These are phyloP conservation scores for Guadua angustifolia DNA, from an alignment of 176 grass and related monocot genomes.

Conservation along the genomic window DNA sequence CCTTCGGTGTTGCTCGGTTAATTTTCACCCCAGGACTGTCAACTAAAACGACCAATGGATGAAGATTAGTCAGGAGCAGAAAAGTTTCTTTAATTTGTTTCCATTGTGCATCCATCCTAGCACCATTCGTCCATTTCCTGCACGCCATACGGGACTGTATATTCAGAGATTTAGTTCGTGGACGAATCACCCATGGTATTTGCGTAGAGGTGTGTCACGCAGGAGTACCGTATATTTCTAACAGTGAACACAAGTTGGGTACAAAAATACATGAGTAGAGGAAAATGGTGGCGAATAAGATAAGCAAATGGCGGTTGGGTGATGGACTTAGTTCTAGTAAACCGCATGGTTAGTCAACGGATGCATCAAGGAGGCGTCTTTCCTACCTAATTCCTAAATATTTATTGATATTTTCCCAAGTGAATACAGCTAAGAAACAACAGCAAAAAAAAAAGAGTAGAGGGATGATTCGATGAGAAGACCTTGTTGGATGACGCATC, in stretches of 20 bases:
- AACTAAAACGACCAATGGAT: not conserved
- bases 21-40: not conserved
- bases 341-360: constrained; percentile 54
- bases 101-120: not conserved
- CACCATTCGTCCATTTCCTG: not conserved
- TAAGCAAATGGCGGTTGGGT: constrained; percentile 50
- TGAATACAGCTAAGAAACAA: constrained; percentile 45
- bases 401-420: constrained; percentile 17
- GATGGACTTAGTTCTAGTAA: constrained; percentile 45
- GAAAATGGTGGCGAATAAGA: constrained; percentile 21
- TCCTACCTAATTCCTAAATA: constrained; percentile 57
- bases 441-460: not conserved
- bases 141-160: not conserved
- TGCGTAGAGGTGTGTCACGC: not conserved
- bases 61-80: not conserved
- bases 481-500: constrained; percentile 39
- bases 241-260: constrained; percentile 17
- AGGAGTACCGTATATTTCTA: not conserved
- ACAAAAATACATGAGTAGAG: constrained; percentile 9
- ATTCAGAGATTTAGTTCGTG: not conserved
- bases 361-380: constrained; percentile 52
- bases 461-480: constrained; percentile 33
- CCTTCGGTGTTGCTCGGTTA: not conserved
- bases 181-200: not conserved
- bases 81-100: not conserved